Conservation (phyloP, 371 early-diverging fungal species). For the Mucor irregularis region DNA sequence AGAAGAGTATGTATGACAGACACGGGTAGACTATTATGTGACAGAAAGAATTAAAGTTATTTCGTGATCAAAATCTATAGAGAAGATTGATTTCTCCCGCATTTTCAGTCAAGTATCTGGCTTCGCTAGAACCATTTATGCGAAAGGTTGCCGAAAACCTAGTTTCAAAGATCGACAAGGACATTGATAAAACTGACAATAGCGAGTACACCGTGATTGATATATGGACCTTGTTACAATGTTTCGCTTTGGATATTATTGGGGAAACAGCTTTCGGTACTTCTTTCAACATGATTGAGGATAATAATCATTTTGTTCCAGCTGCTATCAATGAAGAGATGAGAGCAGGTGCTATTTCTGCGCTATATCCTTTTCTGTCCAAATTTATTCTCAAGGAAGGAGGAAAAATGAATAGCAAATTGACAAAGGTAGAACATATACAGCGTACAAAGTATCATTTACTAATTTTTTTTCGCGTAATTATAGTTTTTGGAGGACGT, state of each 20-base stretch:
- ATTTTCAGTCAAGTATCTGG: constrained; percentile 42
- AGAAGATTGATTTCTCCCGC: constrained; percentile 48
- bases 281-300: constrained; percentile 47
- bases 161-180: constrained; percentile 17
- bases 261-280: constrained; percentile 54
- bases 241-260: constrained; percentile 49
- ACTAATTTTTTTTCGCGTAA: not conserved
- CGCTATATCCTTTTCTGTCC: constrained; percentile 9
- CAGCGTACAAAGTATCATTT: not conserved
- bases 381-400: not conserved
- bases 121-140: constrained; percentile 42
- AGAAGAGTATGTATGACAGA: constrained; percentile 19
- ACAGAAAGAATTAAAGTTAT: not conserved
- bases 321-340: constrained; percentile 9
- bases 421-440: constrained; percentile 3
- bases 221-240: constrained; percentile 36
- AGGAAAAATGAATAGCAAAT: constrained; percentile 2
- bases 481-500: constrained; percentile 34
- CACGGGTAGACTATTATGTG: no score
- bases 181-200: constrained; percentile 2
- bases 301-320: constrained; percentile 37
- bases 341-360: not conserved
- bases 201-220: constrained; percentile 26
- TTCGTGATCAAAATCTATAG: constrained; percentile 3
- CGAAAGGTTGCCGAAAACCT: constrained; percentile 11